phyloP scores from a whole-genome alignment of 371 early-diverging fungal species.

The Cladochytrium tenue region DNA sequence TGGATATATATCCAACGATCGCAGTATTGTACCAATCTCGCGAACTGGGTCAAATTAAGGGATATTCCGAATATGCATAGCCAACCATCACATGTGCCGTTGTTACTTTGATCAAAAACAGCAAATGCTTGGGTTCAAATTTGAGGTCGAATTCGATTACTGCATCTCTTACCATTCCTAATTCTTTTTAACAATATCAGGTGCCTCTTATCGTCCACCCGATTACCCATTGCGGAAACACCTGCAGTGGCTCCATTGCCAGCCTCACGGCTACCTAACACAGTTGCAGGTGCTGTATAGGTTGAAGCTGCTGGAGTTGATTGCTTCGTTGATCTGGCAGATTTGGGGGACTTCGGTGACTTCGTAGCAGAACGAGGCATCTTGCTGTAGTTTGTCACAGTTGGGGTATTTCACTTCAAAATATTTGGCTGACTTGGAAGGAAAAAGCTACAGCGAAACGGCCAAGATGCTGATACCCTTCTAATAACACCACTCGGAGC shows the following conservation, averaged over 20 bases:
- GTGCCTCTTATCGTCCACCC: neutral
- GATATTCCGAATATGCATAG: neutral
- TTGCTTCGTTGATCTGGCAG: too few relatives aligned
- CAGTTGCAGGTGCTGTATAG: too few relatives aligned
- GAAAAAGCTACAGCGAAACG: too few relatives aligned
- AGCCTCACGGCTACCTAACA: too few relatives aligned
- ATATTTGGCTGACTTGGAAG: too few relatives aligned
- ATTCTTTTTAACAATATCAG: neutral
- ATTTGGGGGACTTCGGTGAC: too few relatives aligned
- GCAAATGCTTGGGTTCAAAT: conserved; percentile 35
- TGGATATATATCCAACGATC: conserved; percentile 42
- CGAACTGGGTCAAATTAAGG: conserved; percentile 22
- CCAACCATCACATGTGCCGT: conserved; percentile 46
- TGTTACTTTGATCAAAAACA: conserved; percentile 44
- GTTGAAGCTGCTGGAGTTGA: too few relatives aligned
- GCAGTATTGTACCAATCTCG: conserved; percentile 48
- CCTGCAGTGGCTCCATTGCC: too few relatives aligned
- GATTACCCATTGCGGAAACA: too few relatives aligned
- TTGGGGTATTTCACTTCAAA: too few relatives aligned
- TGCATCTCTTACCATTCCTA: neutral
- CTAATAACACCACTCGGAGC: conserved; percentile 96
- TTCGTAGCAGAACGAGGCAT: too few relatives aligned
- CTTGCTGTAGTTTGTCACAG: too few relatives aligned
- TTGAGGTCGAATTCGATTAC: neutral
- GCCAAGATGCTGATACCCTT: conserved; percentile 46